Evolutionary conservation across 2,329 filamentous ascomycete species (phyloP), one percentile per base, ranked within the genome.

Genomic region (Neoascochyta sp.): DNA sequence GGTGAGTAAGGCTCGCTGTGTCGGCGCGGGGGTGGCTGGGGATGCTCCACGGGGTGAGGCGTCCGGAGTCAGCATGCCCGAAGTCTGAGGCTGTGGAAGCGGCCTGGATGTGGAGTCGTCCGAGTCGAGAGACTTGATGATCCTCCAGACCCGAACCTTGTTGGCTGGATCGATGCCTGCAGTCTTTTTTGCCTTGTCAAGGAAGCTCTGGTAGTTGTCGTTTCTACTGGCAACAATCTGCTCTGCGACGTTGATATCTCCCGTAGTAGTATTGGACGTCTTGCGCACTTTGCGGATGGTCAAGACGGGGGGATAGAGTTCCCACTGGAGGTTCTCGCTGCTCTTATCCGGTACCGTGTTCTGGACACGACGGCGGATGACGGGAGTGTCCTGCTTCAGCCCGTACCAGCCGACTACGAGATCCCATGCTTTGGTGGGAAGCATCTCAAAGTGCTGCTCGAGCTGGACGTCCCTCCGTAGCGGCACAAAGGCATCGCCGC

Each of bases 381-480:
- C 74, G 7, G 79, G 69, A 30, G 86, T 82, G 18, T 77, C 79
- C 10, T 78, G 67, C 34, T 76, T 78, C 33, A 90, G 54, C 9
- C 87, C 87, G 52, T 95, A 93, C 86, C 86, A 93, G 27, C 78
- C 74, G 38, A 84, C 66, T 13, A 96, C 76, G 40, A 88, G 66
- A 29, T 86, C 76, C 87, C 89, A 96, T 4, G 86, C 88, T 34
- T 82, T 76, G 39, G 78, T 70, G 1, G 89, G 83, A 26, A 96
- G 76, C 16, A 92, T 69, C 50, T 86, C 78, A 49, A 86, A 90
- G 31, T 87, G 77, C 18, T 84, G 78, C n/a, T 71, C 67, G 24
- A 80, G 72, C 24, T 64, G 51, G 25, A 81, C 65, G 10, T 81
- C 86, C 2, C 76, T 76, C 45, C 80, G 83, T 24, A 96, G 71